Evolutionary conservation across 2,329 filamentous ascomycete genomes (phyloP), one percentile per base, ranked within the genome.

Genomic region (Fusarium cyanostomum): DNA sequence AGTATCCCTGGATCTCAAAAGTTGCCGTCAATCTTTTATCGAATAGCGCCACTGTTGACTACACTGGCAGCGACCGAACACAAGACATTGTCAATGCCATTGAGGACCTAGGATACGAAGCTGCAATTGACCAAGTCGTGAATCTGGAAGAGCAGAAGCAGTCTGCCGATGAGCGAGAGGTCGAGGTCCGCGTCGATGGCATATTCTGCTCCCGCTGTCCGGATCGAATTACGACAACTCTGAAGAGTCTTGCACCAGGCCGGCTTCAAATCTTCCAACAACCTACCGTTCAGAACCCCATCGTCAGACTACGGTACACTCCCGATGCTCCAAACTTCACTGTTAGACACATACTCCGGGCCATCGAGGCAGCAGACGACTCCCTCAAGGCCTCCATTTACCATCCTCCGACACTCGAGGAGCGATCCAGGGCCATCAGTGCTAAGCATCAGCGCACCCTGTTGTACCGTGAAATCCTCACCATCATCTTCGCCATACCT

Each of bases 371-470:
- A 6, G 82, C 86, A 7, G 90, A 96, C 68, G 78, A 83, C 2
- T 84, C 81, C 0, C 90, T 97, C 60, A 79, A 79, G 24, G 86
- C 89, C 1, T 87, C 84, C 2, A 85, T 97, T 11, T 89, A 92
- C 72, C 92, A 94, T 63, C 89, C 92, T 1, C 91, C 91, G 1
- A 93, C 89, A 0, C 83, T 97, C 5, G 94, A 97, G 75, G 92
- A 97, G 70, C 86, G 91, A 9, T 92, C 92, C 4, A 86, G 86
- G 62, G 80, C 82, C 34, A 92, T 97, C 72, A 89, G 91, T 59
- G 81, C 82, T 16, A 85, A 84, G 56, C 92, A 96, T 69, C 86
- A 89, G 69, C 83, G 80, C 21, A 83, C 88, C 28, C 84, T 96
- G 12, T 75, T 94, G 0, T 80, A 85, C 57, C 88, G 94, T n/a